A percentile compares a stretch with the other conserved stretches of the same genome.
phyloP scores from a whole-genome alignment of 495 filamentous ascomycete species.

The Podospora bellae-mahoneyi region DNA sequence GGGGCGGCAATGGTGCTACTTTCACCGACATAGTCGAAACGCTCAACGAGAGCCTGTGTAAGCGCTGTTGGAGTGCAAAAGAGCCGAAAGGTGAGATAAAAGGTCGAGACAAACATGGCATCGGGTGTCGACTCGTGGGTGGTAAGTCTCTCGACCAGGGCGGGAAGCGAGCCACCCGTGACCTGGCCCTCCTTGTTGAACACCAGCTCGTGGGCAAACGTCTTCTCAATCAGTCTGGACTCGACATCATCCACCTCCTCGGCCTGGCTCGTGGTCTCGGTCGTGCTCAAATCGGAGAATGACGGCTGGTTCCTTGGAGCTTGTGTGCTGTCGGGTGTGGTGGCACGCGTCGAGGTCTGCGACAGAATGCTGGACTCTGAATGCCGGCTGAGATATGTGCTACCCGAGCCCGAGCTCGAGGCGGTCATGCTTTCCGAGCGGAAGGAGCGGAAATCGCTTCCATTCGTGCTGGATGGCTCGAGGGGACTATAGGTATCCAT shows the following conservation, averaged over 20 bases:
- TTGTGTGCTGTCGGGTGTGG: conserved; percentile 68
- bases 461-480: conserved; percentile 40
- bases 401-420: conserved; percentile 56
- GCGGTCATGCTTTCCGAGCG: conserved; percentile 49
- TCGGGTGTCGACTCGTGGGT: conserved; percentile 92
- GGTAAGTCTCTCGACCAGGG: conserved; percentile 89
- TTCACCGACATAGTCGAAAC: conserved; percentile 88
- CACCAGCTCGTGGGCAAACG: conserved; percentile 83
- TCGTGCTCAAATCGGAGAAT: conserved; percentile 55
- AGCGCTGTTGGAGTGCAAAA: conserved; percentile 82
- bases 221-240: conserved; percentile 76
- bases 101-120: conserved; percentile 86
- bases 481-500: conserved; percentile 47
- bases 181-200: conserved; percentile 94
- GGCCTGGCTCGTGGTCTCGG: conserved; percentile 57
- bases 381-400: conserved; percentile 74
- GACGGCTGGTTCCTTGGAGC: conserved; percentile 47
- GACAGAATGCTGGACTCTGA: conserved; percentile 81
- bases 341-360: conserved; percentile 81
- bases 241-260: conserved; percentile 77
- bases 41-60: conserved; percentile 75
- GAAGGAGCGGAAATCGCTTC: conserved; percentile 49
- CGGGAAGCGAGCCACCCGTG: conserved; percentile 86
- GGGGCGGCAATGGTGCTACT: conserved; percentile 67
- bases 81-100: conserved; percentile 95